Evolutionary conservation across 164 flowering plant species (phyloP).

Genomic region (Magnolia kwangsiensis): DNA sequence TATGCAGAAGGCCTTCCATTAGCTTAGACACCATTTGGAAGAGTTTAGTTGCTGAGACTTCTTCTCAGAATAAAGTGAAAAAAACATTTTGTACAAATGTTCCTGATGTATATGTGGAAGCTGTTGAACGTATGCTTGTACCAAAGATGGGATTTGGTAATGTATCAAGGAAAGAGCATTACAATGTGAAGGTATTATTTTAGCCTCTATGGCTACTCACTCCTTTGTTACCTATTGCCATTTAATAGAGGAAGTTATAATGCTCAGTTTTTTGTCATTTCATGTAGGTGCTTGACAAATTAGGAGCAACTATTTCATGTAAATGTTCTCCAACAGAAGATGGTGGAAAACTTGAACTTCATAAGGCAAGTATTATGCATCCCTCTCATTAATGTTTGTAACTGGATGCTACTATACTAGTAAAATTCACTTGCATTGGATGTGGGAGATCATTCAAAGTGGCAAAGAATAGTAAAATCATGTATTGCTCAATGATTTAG

Average conservation of each 20-base stretch:
- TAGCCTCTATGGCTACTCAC: background rate
- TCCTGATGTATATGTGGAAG: conserved; percentile 35
- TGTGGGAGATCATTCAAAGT: background rate
- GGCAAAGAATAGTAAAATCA: no score
- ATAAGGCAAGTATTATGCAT: conserved; percentile 39
- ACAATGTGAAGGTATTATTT: conserved; percentile 41
- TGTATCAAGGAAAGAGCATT: conserved; percentile 41
- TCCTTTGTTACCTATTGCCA: background rate
- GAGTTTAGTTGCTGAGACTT: conserved; percentile 19
- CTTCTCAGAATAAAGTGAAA: conserved; percentile 23
- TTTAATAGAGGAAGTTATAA: background rate
- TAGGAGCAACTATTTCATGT: conserved; percentile 46
- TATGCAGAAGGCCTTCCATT: conserved; percentile 27
- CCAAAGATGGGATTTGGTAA: conserved; percentile 34
- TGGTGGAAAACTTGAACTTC: conserved; percentile 33
- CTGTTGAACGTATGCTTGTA: conserved; percentile 21
- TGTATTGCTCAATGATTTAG: no score
- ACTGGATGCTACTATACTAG: background rate
- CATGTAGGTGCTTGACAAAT: conserved; percentile 41
- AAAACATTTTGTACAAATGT: conserved; percentile 36
- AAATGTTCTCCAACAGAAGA: conserved; percentile 37
- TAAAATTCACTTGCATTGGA: background rate
- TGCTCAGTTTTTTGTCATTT: background rate
- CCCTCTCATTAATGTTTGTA: background rate
- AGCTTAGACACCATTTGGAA: conserved; percentile 15